Conservation (phyloP, 225 moss, liverwort and hornwort species). For the Bryum argenteum region DNA sequence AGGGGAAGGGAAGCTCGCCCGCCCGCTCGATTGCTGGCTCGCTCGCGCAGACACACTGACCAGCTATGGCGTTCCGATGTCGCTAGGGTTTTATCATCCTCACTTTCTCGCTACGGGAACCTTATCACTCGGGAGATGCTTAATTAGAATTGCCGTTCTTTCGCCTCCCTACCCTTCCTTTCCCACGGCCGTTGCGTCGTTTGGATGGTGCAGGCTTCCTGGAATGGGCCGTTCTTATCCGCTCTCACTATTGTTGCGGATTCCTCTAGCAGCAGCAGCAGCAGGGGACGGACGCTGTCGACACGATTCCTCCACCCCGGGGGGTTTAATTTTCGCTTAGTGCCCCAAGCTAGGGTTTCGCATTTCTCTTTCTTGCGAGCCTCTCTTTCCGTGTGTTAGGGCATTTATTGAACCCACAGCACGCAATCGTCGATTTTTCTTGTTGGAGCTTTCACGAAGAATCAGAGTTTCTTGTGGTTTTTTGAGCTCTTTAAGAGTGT, state of each 20-base stretch:
- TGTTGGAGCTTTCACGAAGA: conserved; percentile 12
- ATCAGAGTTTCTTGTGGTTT: conserved; percentile 26
- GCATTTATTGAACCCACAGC: conserved; percentile 9
- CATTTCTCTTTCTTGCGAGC: conserved; percentile 21
- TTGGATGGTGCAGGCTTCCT: conserved; percentile 33
- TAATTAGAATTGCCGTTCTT: not conserved
- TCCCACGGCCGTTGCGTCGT: conserved; percentile 26
- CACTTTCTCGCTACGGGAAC: conserved; percentile 9
- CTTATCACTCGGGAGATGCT: not conserved
- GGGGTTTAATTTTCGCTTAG: conserved; percentile 38
- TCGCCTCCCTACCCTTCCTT: not conserved
- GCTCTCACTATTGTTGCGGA: conserved; percentile 9
- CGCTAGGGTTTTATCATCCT: conserved; percentile 53
- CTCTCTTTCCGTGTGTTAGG: not conserved
- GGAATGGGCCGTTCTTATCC: conserved; percentile 42
- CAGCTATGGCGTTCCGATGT: conserved; percentile 43
- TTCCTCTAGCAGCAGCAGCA: not conserved
- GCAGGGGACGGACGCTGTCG: conserved; percentile 24
- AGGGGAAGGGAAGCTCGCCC: not conserved
- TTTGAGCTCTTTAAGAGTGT: no score
- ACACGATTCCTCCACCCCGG: conserved; percentile 25
- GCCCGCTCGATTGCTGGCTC: not conserved
- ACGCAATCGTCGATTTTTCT: conserved; percentile 50
- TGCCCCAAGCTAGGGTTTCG: conserved; percentile 26
- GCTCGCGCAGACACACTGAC: not conserved